Conservation (phyloP, 2,329 filamentous ascomycete genomes). For the Arthrobotrys conoides region DNA sequence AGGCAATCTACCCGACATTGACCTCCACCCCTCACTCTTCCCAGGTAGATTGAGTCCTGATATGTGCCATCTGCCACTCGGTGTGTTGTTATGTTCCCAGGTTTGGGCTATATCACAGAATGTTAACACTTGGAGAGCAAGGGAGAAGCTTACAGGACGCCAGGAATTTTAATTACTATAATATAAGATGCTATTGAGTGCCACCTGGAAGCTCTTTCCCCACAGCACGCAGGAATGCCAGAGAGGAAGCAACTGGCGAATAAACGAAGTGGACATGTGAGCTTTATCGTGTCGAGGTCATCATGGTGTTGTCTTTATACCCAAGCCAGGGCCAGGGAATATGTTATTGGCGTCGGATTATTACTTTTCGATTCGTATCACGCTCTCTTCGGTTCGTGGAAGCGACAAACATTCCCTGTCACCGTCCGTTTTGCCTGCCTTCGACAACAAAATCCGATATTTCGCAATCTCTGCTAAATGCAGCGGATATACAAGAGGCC, state of each 20-base stretch:
- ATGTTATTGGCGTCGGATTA: slow-evolving; percentile 49
- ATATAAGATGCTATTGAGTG: slow-evolving; percentile 58
- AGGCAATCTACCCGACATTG: slow-evolving; percentile 26
- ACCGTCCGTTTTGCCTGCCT: slow-evolving; percentile 24
- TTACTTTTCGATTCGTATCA: slow-evolving; percentile 55
- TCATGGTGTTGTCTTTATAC: slow-evolving; percentile 33
- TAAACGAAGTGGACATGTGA: slow-evolving; percentile 51
- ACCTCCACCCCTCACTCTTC: slow-evolving; percentile 26
- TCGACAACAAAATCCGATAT: slow-evolving; percentile 12
- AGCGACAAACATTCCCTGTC: slow-evolving; percentile 41
- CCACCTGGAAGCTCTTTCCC: slow-evolving; percentile 24
- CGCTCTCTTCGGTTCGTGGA: slow-evolving; percentile 48
- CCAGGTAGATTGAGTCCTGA: slow-evolving; percentile 44
- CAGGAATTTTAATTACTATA: slow-evolving; percentile 59
- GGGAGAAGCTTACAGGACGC: slow-evolving; percentile 45
- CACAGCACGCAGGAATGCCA: slow-evolving; percentile 32
- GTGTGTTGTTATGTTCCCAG: slow-evolving; percentile 44
- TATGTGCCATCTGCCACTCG: slow-evolving; percentile 37
- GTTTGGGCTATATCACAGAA: slow-evolving; percentile 43
- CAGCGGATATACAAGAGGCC: slow-evolving; percentile 60
- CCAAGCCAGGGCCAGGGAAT: slow-evolving; percentile 14
- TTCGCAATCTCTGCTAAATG: slow-evolving; percentile 61
- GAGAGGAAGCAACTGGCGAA: slow-evolving; percentile 54
- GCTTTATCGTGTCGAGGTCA: slow-evolving; percentile 34
- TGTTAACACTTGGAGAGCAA: slow-evolving; percentile 43